Conservation (phyloP, 2,329 filamentous ascomycete species). For the Apiospora rasikravindrae region DNA sequence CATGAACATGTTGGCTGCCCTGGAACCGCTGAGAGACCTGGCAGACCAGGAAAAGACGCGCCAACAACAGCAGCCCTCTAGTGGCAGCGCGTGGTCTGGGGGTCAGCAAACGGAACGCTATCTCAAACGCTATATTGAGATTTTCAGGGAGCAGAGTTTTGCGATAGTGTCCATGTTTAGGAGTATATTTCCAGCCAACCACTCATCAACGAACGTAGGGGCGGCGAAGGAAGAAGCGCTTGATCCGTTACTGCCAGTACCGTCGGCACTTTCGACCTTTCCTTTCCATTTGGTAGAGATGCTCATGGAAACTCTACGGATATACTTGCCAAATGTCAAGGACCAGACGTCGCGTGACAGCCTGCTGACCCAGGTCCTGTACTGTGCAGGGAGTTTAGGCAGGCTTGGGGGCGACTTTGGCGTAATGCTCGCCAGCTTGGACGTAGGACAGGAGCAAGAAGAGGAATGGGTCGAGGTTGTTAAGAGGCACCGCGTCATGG, state of each 20-base stretch:
- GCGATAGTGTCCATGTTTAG: constrained; percentile 93
- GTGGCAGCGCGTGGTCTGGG: constrained; percentile 59
- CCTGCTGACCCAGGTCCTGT: constrained; percentile 88
- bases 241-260: constrained; percentile 64
- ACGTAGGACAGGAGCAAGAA: constrained; percentile 50
- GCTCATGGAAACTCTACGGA: constrained; percentile 75
- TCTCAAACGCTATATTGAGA: constrained; percentile 93
- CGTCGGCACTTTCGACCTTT: constrained; percentile 81
- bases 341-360: constrained; percentile 85
- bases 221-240: constrained; percentile 28
- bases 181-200: constrained; percentile 77
- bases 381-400: constrained; percentile 89
- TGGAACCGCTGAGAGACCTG: constrained; percentile 84
- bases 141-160: constrained; percentile 97
- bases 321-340: constrained; percentile 80
- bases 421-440: constrained; percentile 75
- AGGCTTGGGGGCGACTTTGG: constrained; percentile 92
- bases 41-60: constrained; percentile 80
- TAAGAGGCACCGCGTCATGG: constrained; percentile 83
- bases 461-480: constrained; percentile 88
- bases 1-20: constrained; percentile 76
- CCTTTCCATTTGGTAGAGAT: constrained; percentile 82
- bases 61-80: constrained; percentile 49
- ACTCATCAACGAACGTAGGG: constrained; percentile 27
- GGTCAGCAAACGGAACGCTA: constrained; percentile 95